Evolutionary conservation across 768 basidiomycete genomes (phyloP), one percentile per base, ranked within the genome.

Genomic region (Trametes meyenii): DNA sequence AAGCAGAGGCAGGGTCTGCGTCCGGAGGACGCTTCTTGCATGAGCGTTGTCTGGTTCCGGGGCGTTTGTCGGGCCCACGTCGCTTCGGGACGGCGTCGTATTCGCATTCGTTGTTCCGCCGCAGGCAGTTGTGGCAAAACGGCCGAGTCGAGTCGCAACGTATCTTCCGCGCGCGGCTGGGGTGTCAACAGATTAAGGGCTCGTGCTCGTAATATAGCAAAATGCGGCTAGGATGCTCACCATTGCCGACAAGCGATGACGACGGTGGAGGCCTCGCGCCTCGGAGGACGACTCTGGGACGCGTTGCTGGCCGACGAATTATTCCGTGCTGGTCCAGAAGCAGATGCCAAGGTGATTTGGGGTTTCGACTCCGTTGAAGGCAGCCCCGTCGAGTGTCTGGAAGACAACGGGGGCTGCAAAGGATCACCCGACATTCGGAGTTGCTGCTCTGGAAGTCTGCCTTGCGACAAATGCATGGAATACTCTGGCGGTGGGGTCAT

Each of bases 181-280:
- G 64, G 75, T 70, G 72, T 63, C 69, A 66, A 67, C 68, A 67
- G 55, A 68, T 65, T 66, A 59, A 61, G 62, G 61, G 58, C 49
- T 45, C 49, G 51, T 26, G 19, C 29, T 43, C 40, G 36, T 58
- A 56, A 44, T 54, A 58, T 60, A 49, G 54, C 60, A 48, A 67
- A 66, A 55, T 70, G 46, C 39, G 29, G 39, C 50, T 59, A 49
- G 60, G 35, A 62, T 65, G 78, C 87, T 70, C 72, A 92, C 90
- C 90, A 92, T 73, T 90, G 89, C 63, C 86, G 86, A 79, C 90
- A 92, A 65, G 90, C 90, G 76, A 92, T 90, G 75, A 92, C 90
- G 70, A 85, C 82, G 67, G 78, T 82, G 12, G 88, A 85, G 21
- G 71, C 69, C 63, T 72, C 71, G 60, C 71, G 61, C 45, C 71